Evolutionary conservation across 805 yeast genomes (phyloP).

Genomic region (Geotrichum ghanense): DNA sequence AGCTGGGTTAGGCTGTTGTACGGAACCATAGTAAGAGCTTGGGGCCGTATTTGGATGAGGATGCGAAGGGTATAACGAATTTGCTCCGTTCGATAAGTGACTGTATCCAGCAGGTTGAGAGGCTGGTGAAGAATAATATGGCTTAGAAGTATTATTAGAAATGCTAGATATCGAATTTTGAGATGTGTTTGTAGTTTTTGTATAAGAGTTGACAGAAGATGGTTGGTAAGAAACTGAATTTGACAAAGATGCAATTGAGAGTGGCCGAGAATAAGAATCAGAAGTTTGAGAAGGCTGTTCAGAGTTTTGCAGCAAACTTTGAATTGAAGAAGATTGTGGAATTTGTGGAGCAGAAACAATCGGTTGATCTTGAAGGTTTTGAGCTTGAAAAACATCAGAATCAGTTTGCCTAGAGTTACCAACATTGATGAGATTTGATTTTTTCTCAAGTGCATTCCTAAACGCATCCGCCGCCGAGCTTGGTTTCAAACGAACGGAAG

Average conservation of each 20-base stretch:
- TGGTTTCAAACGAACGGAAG: no score
- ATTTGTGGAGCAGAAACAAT: no score
- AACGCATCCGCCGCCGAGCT: not conserved
- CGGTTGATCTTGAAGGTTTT: no score
- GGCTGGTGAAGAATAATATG: not conserved
- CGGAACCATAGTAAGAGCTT: not conserved
- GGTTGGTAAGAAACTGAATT: no score
- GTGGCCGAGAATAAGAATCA: not conserved
- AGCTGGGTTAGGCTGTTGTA: not conserved
- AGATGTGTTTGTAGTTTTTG: not conserved
- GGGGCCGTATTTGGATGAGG: not conserved
- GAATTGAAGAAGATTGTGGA: conserved; percentile 1
- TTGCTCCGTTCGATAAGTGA: not conserved
- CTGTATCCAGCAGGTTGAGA: not conserved
- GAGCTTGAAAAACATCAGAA: no score
- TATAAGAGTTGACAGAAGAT: no score
- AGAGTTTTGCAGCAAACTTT: not conserved
- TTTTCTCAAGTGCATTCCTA: not conserved
- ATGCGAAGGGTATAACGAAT: not conserved
- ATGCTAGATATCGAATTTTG: not conserved
- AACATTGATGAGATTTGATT: not conserved
- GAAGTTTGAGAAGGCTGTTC: not conserved
- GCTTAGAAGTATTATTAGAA: not conserved
- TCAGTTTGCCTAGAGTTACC: no score
- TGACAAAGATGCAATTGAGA: not conserved